Evolutionary conservation across 2,329 filamentous ascomycete species (phyloP).

Genomic region (Lachnellula occidentalis): DNA sequence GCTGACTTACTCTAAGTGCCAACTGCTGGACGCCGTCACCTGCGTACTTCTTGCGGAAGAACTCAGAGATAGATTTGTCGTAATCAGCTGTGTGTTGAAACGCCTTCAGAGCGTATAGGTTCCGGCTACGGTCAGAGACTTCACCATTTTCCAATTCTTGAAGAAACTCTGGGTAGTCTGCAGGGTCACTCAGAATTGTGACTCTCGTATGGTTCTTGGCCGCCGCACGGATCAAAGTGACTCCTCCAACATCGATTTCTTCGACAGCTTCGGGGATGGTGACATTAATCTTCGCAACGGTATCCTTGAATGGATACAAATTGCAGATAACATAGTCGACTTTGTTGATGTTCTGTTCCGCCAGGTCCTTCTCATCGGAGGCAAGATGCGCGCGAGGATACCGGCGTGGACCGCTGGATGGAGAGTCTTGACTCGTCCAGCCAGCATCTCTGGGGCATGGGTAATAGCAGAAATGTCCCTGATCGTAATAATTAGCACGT

Average conservation of each 20-base stretch:
- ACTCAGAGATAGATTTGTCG: constrained; percentile 87
- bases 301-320: constrained; percentile 98
- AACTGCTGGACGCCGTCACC: constrained; percentile 77
- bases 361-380: constrained; percentile 94
- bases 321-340: constrained; percentile 98
- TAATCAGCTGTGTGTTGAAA: constrained; percentile 99
- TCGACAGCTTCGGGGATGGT: constrained; percentile 95
- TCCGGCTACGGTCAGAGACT: constrained; percentile 77
- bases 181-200: constrained; percentile 90
- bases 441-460: constrained; percentile 93
- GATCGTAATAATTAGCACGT: too few relatives aligned
- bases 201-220: constrained; percentile 97
- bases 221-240: constrained; percentile 90
- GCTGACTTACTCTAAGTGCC: constrained; percentile 53
- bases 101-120: constrained; percentile 90
- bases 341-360: constrained; percentile 90
- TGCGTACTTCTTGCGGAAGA: constrained; percentile 97
- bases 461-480: constrained; percentile 98
- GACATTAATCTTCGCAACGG: constrained; percentile 92
- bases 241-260: constrained; percentile 97
- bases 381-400: constrained; percentile 90
- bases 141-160: constrained; percentile 83
- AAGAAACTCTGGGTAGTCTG: constrained; percentile 90
- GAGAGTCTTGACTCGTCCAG: constrained; percentile 87
- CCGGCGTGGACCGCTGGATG: constrained; percentile 77